These are phyloP conservation scores for Candida ovalis DNA, from an alignment of 805 yeast genomes.

Conservation along the genomic window DNA sequence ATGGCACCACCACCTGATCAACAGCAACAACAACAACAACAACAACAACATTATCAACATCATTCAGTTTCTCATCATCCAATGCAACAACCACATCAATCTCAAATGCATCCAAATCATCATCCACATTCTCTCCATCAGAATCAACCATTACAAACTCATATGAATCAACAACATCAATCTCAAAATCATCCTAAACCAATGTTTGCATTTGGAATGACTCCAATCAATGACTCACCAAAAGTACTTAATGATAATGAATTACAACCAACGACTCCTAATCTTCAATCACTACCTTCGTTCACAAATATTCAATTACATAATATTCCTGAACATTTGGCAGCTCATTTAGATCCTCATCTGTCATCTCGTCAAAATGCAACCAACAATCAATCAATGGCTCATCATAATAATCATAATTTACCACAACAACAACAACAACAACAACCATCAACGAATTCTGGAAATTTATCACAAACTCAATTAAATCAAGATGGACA, in stretches of 20 bases:
- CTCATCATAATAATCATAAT: neutral
- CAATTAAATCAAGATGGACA: neutral
- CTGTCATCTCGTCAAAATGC: neutral
- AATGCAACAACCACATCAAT: neutral
- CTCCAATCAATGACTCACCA: slow-evolving; percentile 10
- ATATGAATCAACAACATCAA: slow-evolving; percentile 1
- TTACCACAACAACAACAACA: slow-evolving; percentile 7
- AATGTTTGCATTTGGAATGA: slow-evolving; percentile 10
- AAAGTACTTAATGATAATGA: slow-evolving; percentile 1
- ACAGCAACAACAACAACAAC: neutral
- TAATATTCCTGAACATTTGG: slow-evolving; percentile 21
- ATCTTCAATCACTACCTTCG: slow-evolving; percentile 7
- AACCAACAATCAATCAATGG: neutral
- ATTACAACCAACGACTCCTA: slow-evolving; percentile 6
- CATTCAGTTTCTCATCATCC: too few species aligned
- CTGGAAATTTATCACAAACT: slow-evolving; percentile 1
- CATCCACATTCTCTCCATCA: neutral
- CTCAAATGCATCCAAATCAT: neutral
- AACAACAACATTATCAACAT: slow-evolving; percentile 1
- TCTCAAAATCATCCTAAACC: neutral
- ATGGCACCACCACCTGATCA: neutral
- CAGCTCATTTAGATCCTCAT: neutral
- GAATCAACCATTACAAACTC: neutral
- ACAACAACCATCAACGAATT: neutral
- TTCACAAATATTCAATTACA: slow-evolving; percentile 14